These are phyloP conservation scores for Aureobasidium lini DNA, from an alignment of 2,329 filamentous ascomycete genomes.

Conservation along the genomic window DNA sequence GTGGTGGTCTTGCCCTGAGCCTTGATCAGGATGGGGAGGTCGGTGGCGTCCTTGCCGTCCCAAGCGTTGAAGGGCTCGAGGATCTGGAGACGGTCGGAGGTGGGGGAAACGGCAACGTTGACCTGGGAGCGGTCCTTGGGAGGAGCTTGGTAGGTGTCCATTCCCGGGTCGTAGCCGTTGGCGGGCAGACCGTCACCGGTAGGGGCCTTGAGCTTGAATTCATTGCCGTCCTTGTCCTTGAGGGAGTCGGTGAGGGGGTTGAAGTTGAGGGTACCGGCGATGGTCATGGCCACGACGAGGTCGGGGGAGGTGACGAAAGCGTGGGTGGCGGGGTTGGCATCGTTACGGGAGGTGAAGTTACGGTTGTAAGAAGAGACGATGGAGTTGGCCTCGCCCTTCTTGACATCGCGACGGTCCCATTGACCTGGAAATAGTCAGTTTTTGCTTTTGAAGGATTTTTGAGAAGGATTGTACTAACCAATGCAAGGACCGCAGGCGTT, in stretches of 20 bases:
- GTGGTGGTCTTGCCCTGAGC: conserved; percentile 92
- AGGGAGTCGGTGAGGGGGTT: conserved; percentile 90
- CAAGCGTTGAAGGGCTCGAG: conserved; percentile 78
- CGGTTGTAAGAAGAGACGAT: conserved; percentile 99
- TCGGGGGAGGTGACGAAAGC: conserved; percentile 89
- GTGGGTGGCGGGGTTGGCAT: conserved; percentile 90
- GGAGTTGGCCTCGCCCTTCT: conserved; percentile 92
- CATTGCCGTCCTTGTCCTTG: conserved; percentile 92
- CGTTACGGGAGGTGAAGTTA: conserved; percentile 98
- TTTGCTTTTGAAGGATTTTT: not conserved
- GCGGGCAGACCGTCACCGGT: conserved; percentile 72
- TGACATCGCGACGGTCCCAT: conserved; percentile 88
- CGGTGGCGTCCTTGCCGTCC: conserved; percentile 82
- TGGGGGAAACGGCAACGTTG: conserved; percentile 74
- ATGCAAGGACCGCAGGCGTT: conserved; percentile 91
- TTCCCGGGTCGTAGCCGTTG: conserved; percentile 80
- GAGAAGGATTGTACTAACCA: conserved; percentile 37
- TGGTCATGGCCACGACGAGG: conserved; percentile 76
- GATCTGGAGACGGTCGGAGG: conserved; percentile 89
- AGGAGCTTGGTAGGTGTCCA: conserved; percentile 93
- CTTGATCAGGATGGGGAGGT: conserved; percentile 94
- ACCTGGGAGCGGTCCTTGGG: conserved; percentile 69
- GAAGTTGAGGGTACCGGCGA: conserved; percentile 81
- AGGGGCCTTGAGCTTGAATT: conserved; percentile 80
- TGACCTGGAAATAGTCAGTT: conserved; percentile 41